Conservation (phyloP, 345 rosid genomes). For the Hibiscus syriacus region DNA sequence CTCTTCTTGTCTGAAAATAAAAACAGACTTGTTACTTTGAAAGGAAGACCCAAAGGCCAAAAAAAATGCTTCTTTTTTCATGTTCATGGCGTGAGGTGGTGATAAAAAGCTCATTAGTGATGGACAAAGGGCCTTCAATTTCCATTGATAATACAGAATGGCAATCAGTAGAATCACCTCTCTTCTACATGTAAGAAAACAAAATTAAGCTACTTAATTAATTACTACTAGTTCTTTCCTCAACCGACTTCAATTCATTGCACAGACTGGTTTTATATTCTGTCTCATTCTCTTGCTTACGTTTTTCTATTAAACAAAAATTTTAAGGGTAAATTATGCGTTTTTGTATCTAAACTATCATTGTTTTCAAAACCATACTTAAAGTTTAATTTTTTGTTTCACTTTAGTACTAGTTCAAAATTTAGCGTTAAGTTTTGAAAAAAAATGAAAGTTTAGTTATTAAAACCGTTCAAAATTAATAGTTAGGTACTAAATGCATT, state of each 20-base stretch:
- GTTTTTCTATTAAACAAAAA: not conserved
- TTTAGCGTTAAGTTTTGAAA: no score
- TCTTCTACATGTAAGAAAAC: slow-evolving; percentile 17
- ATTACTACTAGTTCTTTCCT: not conserved
- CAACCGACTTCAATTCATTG: not conserved
- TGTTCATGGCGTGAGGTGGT: no score
- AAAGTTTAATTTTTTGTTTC: no score
- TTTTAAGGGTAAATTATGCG: no score
- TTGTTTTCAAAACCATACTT: no score
- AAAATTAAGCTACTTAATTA: slow-evolving; percentile 2
- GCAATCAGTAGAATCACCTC: slow-evolving; percentile 9
- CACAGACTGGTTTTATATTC: not conserved
- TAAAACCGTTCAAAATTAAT: no score
- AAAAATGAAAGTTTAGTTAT: no score
- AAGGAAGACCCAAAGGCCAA: not conserved
- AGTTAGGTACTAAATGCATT: no score
- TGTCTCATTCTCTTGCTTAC: not conserved
- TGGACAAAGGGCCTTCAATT: slow-evolving; percentile 9
- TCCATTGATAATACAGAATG: no score
- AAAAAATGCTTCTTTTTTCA: no score
- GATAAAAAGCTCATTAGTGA: slow-evolving; percentile 3
- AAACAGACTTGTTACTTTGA: not conserved
- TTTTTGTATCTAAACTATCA: no score
- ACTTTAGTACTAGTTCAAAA: no score
- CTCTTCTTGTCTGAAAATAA: not conserved